Base-by-base conservation (phyloP, 2,329 filamentous ascomycete species). In the Claviceps citrina region DNA sequence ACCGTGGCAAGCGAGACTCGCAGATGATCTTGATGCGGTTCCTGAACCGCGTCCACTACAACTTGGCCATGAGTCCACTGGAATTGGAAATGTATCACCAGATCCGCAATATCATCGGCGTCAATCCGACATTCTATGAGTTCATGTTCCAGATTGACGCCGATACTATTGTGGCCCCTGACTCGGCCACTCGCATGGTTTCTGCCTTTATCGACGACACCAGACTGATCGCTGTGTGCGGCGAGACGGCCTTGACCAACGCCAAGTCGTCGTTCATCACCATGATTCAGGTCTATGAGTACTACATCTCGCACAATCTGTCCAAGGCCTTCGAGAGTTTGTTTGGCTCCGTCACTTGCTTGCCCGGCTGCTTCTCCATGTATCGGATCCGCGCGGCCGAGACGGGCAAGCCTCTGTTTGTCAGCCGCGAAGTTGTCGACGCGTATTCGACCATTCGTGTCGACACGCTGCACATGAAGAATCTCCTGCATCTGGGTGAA, bases 231-330 rank as follows among this genome's bases (percentile, higher is more conserved):
- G 91, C 82, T 41, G 76, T 91, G 36, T 98, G 91, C 55, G 91
- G 91, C 63, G 91, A 98, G 63, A 98, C 91, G 0, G 82, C 82
- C 13, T 70, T 98, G 36, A 87, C 81, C 46, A 98, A 98, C 56
- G 83, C 86, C 44, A 95, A 95, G 61, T 73, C 81, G 6, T 95
- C 89, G 1, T 85, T 93, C 55, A 77, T 93, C 49, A 98, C 91
- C 38, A 96, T 96, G 89, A 98, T 98, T 58, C 91, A 98, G 63
- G 89, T 98, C 26, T 98, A 96, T 69, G 89, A 98, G 63, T 98
- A 98, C 71, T 98, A 87, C 67, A 98, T 98, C 54, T 96, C 89
- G 38, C 89, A 98, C 69, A 93, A 96, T 59, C 65, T 98, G 50
- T 80, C 84, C 51, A 96, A 98, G 66, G 91, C 89, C 10, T 98